phyloP scores from a whole-genome alignment of 108 stramenopile species.

The Nannochloropsis oceanica region DNA sequence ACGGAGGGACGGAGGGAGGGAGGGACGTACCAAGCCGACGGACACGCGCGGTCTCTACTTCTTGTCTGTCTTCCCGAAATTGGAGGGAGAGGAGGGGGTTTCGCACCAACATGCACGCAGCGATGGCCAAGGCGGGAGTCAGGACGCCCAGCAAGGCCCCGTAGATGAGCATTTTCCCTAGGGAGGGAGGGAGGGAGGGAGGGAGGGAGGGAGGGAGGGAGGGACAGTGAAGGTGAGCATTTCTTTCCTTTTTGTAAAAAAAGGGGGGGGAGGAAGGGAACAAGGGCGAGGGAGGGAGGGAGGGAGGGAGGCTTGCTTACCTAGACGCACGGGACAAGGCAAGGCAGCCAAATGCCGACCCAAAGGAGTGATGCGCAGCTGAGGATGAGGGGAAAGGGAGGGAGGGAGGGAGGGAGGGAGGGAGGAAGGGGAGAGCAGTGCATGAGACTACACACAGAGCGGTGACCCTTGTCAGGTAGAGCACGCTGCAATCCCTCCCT shows the following conservation, averaged over 20 bases:
- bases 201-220: not conserved
- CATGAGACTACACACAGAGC: too few relatives aligned
- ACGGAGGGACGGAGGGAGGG: too few relatives aligned
- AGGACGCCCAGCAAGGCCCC: constrained; percentile 60
- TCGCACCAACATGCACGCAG: constrained; percentile 55
- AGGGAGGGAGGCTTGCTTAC: not conserved
- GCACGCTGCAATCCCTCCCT: not conserved
- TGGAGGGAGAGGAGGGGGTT: constrained; percentile 13
- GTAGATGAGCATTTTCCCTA: constrained; percentile 57
- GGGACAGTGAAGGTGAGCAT: not conserved
- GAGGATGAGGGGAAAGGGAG: too few relatives aligned
- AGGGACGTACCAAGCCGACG: too few relatives aligned
- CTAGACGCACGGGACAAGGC: too few relatives aligned
- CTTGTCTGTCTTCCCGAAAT: constrained; percentile 7
- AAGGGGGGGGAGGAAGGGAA: not conserved
- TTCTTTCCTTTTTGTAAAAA: not conserved
- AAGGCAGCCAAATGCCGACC: too few relatives aligned
- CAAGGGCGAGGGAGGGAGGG: not conserved
- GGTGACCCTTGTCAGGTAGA: not conserved
- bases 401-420: not conserved
- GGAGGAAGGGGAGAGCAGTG: not conserved
- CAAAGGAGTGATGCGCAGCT: too few relatives aligned
- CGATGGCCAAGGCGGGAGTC: constrained; percentile 63
- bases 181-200: too few relatives aligned
- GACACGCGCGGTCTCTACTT: constrained; percentile 7